Conservation (phyloP, 2,329 filamentous ascomycete genomes). For the Cordyceps farinosa region DNA sequence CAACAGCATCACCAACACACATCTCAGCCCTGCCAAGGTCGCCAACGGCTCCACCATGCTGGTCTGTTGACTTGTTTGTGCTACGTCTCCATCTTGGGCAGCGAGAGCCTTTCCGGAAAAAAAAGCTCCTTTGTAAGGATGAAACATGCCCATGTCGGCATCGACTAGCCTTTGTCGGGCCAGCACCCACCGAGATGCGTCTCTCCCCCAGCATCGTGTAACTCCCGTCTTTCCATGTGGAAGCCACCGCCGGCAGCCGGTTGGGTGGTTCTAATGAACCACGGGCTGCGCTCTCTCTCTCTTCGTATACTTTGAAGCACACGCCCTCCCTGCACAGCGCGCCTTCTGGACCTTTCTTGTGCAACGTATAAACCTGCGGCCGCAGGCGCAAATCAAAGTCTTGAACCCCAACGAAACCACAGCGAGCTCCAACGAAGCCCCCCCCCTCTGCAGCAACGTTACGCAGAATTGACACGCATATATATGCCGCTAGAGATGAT, state of each 20-base stretch:
- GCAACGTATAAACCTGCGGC: background rate
- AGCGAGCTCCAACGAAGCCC: background rate
- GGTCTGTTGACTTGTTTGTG: constrained; percentile 7
- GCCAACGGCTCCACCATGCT: background rate
- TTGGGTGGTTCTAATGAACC: background rate
- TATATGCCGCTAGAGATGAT: background rate
- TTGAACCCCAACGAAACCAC: background rate
- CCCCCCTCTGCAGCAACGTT: background rate
- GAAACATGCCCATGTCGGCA: background rate
- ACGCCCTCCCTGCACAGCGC: background rate
- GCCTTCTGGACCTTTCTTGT: background rate
- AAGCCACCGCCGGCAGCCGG: background rate
- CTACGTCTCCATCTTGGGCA: background rate
- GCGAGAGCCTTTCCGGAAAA: background rate
- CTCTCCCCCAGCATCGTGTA: constrained; percentile 1
- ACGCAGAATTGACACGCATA: background rate
- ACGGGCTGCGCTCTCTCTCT: background rate
- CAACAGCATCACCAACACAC: constrained; percentile 4
- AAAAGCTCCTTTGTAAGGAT: background rate
- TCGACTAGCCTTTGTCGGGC: background rate
- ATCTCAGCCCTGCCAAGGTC: background rate
- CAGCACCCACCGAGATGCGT: background rate
- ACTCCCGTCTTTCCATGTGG: background rate
- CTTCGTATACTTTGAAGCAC: background rate
- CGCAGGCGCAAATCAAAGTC: constrained; percentile 1